phyloP scores from a whole-genome alignment of 306 rosid genomes.

The Prunus mongolica region DNA sequence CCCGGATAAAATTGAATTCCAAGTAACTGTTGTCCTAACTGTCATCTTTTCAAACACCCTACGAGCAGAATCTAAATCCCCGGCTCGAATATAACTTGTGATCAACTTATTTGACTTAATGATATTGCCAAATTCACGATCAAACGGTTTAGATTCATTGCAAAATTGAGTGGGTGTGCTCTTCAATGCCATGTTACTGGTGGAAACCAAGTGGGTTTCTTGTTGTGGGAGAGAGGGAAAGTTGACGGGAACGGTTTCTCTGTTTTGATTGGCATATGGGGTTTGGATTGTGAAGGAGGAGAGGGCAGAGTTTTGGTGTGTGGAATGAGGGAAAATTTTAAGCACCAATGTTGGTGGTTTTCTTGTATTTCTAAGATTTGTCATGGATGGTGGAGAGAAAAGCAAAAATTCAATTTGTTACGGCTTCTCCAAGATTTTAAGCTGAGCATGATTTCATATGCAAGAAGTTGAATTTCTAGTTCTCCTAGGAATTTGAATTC shows the following conservation, averaged over 20 bases:
- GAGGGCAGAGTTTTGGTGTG: conserved; percentile 11
- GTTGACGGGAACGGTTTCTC: conserved; percentile 12
- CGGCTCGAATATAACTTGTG: conserved; percentile 39
- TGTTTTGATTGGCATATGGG: conserved; percentile 16
- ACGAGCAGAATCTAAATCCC: conserved; percentile 59
- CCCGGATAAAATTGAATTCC: conserved; percentile 72
- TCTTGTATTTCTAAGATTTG: conserved; percentile 22
- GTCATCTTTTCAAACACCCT: conserved; percentile 52
- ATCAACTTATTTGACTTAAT: conserved; percentile 58
- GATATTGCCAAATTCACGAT: conserved; percentile 20
- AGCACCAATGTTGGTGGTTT: neutral
- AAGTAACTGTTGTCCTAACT: conserved; percentile 55
- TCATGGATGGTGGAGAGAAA: neutral
- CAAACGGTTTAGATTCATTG: conserved; percentile 2
- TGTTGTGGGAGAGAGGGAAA: conserved; percentile 11
- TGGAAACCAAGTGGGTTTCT: conserved; percentile 23
- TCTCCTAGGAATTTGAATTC: neutral
- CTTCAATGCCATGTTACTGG: conserved; percentile 13
- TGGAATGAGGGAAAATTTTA: conserved; percentile 12
- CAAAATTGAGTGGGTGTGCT: neutral
- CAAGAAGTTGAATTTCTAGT: neutral
- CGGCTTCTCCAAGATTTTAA: neutral
- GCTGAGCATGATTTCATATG: neutral
- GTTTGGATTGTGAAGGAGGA: conserved; percentile 15
- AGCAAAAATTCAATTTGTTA: neutral